Conservation (phyloP, 176 grass and related monocot genomes). For the Carex myosuroides region DNA sequence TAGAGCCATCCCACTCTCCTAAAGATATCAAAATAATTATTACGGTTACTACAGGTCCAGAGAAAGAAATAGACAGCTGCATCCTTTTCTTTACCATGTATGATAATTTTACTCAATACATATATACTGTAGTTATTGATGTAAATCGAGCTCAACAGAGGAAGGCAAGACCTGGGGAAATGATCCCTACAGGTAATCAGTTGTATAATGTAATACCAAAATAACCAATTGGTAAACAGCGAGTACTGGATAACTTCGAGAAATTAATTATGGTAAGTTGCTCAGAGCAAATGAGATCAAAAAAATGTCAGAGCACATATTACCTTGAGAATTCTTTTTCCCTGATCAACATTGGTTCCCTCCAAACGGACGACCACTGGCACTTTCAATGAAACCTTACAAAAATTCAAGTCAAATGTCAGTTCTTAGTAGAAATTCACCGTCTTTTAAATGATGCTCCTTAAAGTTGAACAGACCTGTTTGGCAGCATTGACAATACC, state of each 20-base stretch:
- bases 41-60: neutral
- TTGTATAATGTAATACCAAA: neutral
- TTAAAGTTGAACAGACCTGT: slow-evolving; percentile 34
- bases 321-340: slow-evolving; percentile 99
- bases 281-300: neutral
- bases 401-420: neutral
- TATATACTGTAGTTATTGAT: neutral
- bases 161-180: neutral
- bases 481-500: slow-evolving; percentile 99
- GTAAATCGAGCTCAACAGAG: neutral
- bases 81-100: neutral
- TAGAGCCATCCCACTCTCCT: slow-evolving; percentile 92
- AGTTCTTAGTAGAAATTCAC: neutral
- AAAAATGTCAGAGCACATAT: neutral
- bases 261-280: neutral
- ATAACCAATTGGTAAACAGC: neutral
- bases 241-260: neutral
- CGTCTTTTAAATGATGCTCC: neutral
- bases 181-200: neutral
- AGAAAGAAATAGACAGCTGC: neutral
- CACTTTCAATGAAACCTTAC: slow-evolving; percentile 89
- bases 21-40: slow-evolving; percentile 24
- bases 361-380: slow-evolving; percentile 95
- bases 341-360: slow-evolving; percentile 98
- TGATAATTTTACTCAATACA: neutral